Percentiles rank a stretch among this genome's conserved stretches.
Conservation (phyloP, 768 basidiomycete genomes). For the Pleurotus ostreatus region DNA sequence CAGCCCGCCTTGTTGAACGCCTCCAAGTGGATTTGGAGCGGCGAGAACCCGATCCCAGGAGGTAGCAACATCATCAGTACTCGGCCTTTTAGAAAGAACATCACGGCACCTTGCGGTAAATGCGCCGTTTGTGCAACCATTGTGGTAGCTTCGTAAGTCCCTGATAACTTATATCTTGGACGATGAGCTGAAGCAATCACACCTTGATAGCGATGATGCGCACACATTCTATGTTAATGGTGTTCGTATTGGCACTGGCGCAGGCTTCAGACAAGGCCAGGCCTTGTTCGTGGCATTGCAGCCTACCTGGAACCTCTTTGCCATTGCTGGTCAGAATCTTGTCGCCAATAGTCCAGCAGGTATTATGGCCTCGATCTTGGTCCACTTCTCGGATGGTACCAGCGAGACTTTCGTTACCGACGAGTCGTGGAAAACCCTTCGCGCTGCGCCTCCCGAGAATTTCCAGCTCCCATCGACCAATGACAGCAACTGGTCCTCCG, state of each 20-base stretch:
- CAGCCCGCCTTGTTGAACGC: background rate
- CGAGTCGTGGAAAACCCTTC: background rate
- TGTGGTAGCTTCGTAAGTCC: background rate
- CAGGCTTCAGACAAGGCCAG: too few species aligned
- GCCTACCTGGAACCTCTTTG: background rate
- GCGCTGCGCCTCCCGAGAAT: background rate
- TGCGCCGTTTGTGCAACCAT: background rate
- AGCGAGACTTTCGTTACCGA: background rate
- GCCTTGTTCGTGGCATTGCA: too few species aligned
- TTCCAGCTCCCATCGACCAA: slow-evolving; percentile 18
- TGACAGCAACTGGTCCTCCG: slow-evolving; percentile 19
- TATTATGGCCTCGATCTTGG: background rate
- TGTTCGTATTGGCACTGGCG: background rate
- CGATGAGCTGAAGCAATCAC: background rate
- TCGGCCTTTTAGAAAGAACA: background rate
- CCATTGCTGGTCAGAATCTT: background rate
- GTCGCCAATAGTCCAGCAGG: background rate
- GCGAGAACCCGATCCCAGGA: background rate
- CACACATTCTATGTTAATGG: background rate
- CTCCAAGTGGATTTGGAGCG: slow-evolving; percentile 3
- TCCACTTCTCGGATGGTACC: background rate
- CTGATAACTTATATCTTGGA: background rate
- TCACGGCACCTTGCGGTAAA: background rate
- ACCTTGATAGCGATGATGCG: background rate
- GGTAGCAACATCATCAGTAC: background rate